Evolutionary conservation across 768 basidiomycete genomes (phyloP).

Genomic region (Hypsizygus marmoreus): DNA sequence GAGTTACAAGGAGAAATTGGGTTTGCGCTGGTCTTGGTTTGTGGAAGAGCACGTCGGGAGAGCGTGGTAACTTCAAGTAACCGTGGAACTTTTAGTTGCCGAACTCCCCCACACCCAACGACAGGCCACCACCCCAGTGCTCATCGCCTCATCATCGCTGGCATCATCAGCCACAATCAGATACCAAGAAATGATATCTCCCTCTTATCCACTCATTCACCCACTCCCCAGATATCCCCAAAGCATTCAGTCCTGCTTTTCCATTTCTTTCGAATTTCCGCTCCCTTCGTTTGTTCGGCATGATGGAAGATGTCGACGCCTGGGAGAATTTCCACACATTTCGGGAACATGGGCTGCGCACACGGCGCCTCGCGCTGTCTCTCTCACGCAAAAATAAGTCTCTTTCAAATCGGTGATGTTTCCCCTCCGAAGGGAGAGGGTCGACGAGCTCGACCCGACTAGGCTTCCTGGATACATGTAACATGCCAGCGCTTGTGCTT

Average conservation of each 20-base stretch:
- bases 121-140: not conserved
- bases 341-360: no score
- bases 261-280: no score
- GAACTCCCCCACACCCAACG: not conserved
- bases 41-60: no score
- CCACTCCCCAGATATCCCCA: not conserved
- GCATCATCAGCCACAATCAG: not conserved
- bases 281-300: no score
- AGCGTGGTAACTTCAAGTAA: not conserved
- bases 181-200: not conserved
- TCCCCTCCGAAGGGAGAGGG: not conserved
- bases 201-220: not conserved
- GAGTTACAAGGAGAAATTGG: no score
- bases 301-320: no score
- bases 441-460: not conserved
- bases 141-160: not conserved
- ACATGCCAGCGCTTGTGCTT: not conserved
- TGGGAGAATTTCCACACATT: no score
- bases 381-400: slow-evolving; percentile 5
- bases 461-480: no score
- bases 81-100: not conserved
- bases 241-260: no score
- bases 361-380: not conserved
- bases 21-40: no score
- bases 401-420: slow-evolving; percentile 9